Base-by-base conservation (phyloP, 257 asterid species). In the Avicennia marina region DNA sequence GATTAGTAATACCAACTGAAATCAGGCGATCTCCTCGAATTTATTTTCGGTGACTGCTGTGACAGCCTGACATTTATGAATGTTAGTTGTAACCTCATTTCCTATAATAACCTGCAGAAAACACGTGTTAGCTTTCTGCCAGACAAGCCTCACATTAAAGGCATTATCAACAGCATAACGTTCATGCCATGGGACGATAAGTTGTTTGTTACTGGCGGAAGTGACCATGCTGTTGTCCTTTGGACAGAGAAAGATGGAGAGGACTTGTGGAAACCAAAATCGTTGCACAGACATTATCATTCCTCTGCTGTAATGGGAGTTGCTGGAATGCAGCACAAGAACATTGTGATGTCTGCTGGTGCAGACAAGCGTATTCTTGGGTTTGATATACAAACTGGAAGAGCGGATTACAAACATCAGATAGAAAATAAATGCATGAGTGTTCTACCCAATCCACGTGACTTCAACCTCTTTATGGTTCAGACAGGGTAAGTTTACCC, bases 231-330 rank as follows among this genome's bases (percentile, higher is more conserved):
- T 19, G 96, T 89, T 24, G 32, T 86, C 71, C 78, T 86, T 27
- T 93, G 98, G 98, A 67, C 75, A 1, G 81, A 89, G 63, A 82
- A 72, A 63, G 86, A 70, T 27, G 82, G 71, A 21, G 87, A 80
- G 43, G 70, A 73, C 72, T 67, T 69, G 41, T 93, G 97, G 97
- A 84, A 75, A 67, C 78, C 83, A 53, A 75, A 66, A 56, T 2
- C 77, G 18, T 50, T 93, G 73, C 97, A 89, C 69, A 78, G 62
- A 63, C 53, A 54, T 38, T 10, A 40, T 58, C 98, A 93, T 70
- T 67, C 97, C 57, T 86, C 97, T 66, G 95, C 97, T 49, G 96
- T 93, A 22, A 86, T 77, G 94, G 97, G 98, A 27, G 82, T 89
- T 75, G 94, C 96, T 42, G 98, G 95, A 57, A 66, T 89, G 83